Evolutionary conservation across 371 early-diverging fungal genomes (phyloP), one percentile per base, ranked within the genome.

Genomic region (Entomophthora muscae): DNA sequence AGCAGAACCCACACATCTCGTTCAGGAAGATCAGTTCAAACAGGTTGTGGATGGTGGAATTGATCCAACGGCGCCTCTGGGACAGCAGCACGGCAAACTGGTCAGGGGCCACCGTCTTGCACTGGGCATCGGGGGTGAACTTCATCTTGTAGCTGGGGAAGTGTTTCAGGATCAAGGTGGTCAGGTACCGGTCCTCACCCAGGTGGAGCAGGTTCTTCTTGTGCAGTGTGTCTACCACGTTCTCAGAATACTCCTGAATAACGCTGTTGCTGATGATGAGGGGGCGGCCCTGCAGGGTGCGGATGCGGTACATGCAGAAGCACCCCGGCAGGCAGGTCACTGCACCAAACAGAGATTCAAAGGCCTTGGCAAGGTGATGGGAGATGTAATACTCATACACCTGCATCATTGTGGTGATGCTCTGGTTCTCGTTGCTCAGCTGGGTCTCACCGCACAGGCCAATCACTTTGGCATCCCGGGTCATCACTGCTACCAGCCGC

Each of bases 91-190:
- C 86, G 28, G 78, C 75, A 82, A 93, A 98, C 61, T 83, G 79
- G 66, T 96, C 95, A 1, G 99, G 99, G 2, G 93, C 99, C 33
- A 86, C 85, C 7, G 99, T 99, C 71, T 82, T 82, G 72, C 98
- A 98, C 66, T 84, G 84, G 5, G 99, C 99, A 58, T 90, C 85
- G 0, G 95, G 82, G 1, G 91, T 88, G 74, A 99, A 99, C 60
- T 90, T 90, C 74, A 91, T 89, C 74, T 95, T 95, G 77, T 89
- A 86, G 73, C 89, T 87, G 29, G 98, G 97, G 76, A 98, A 99
- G 68, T 96, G 86, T 74, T 98, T 98, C 68, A 99, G 81, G 79
- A 99, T 89, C 22, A 99, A 76, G 0, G 99, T 99, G 0, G 99
- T 99, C 68, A 96, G 72, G 68, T 90, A n/a, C n/a, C n/a, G n/a